Conservation (phyloP, 2,329 filamentous ascomycete genomes). For the Pseudocercospora macadamiae region DNA sequence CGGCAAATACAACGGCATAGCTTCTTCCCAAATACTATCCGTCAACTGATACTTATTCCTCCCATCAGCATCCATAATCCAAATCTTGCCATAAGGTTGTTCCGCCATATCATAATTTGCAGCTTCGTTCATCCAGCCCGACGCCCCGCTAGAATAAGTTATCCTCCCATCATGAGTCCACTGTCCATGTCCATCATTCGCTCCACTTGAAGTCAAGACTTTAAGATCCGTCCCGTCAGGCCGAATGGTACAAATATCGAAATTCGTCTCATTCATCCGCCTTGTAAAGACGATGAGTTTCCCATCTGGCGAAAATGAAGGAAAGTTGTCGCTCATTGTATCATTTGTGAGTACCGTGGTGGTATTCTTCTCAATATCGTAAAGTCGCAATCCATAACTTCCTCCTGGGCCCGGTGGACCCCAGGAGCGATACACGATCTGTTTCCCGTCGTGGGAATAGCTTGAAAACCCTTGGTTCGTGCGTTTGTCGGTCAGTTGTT, state of each 20-base stretch:
- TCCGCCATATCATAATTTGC: background rate
- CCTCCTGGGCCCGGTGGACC: background rate
- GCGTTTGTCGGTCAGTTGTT: background rate
- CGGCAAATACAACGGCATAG: conserved; percentile 13
- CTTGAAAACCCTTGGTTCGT: conserved; percentile 8
- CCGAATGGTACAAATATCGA: conserved; percentile 10
- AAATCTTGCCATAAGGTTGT: conserved; percentile 16
- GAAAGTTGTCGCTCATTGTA: conserved; percentile 8
- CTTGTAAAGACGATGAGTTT: conserved; percentile 11
- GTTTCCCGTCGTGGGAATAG: conserved; percentile 5
- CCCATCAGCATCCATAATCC: conserved; percentile 19
- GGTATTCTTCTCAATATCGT: conserved; percentile 5
- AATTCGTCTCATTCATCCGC: conserved; percentile 7
- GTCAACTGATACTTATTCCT: conserved; percentile 13
- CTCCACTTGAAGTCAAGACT: background rate
- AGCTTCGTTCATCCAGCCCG: conserved; percentile 10
- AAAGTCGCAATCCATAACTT: background rate
- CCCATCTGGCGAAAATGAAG: conserved; percentile 13
- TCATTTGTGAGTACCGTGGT: background rate
- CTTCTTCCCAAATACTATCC: conserved; percentile 19
- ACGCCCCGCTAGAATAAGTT: conserved; percentile 1
- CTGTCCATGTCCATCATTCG: conserved; percentile 9
- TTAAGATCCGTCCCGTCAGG: conserved; percentile 12
- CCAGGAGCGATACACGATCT: conserved; percentile 9
- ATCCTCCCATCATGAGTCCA: conserved; percentile 15